Evolutionary conservation across 805 yeast genomes (phyloP), one percentile per base, ranked within the genome.

Genomic region (Pichia phayaonensis): DNA sequence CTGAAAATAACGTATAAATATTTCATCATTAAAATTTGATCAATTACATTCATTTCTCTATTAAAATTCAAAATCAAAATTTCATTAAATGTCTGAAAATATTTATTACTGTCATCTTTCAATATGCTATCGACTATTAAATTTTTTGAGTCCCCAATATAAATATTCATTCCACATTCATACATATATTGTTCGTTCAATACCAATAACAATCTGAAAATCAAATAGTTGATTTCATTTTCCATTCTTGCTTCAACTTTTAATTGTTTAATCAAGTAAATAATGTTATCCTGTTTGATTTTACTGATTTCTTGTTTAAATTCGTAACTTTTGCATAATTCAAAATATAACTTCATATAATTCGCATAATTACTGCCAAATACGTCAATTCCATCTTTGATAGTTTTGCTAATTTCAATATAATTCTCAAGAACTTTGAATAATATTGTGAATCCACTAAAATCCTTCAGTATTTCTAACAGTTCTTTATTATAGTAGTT

Each of bases 101-200:
- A 62, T 15, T 70, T 57, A 26, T 34, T 34, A 20, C 20, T 34
- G 8, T 2, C n/a, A 34, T 34, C 38, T 8, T 4, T 34, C 7
- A 34, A n/a, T n/a, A 34, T 3, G 76, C 74, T 34, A 5, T 74
- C 71, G 59, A 85, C 79, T 2, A 86, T 84, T 51, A 75, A 76
- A 58, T 81, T 77, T 20, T 48, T 54, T 1, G 54, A 54, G 15
- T 44, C 51, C 15, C 49, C 50, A 1, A 23, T 26, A 8, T 27
- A 36, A 8, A 56, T 48, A 38, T 63, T 59, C 5, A 48, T 29
- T 65, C 43, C 38, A 46, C 44, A 7, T 50, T 39, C 7, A 60
- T 73, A 59, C 83, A 90, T 80, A 65, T 80, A 90, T 66, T 90
- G 97, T 63, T 90, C 97, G 66, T 90, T 90, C 24, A 90, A 70